Conservation (phyloP, 768 basidiomycete genomes). For the Albatrellus ellisii region DNA sequence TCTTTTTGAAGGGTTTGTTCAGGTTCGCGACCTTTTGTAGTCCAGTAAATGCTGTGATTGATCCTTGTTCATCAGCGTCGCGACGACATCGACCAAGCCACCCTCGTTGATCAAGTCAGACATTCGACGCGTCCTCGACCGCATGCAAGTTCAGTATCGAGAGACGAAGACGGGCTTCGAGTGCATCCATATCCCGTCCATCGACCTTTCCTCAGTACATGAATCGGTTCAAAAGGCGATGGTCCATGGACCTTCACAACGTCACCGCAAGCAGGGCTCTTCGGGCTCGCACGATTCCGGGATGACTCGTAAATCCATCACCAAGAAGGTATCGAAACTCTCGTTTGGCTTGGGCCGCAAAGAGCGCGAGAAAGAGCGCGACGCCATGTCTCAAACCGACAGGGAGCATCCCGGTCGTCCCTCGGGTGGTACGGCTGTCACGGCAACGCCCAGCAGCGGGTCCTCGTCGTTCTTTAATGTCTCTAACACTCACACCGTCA, state of each 20-base stretch:
- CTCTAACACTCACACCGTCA: constrained; percentile 33
- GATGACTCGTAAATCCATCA: constrained; percentile 38
- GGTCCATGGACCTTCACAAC: constrained; percentile 19
- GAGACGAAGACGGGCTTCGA: constrained; percentile 89
- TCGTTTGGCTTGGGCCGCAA: constrained; percentile 59
- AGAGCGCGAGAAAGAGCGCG: constrained; percentile 26
- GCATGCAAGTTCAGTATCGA: constrained; percentile 92
- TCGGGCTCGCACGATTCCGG: constrained; percentile 39
- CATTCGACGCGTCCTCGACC: constrained; percentile 75
- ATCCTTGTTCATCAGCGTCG: constrained; percentile 42
- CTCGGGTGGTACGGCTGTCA: constrained; percentile 34
- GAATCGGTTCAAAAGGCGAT: constrained; percentile 12
- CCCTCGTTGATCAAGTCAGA: constrained; percentile 72
- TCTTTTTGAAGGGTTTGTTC: constrained; percentile 93
- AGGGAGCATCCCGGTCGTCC: constrained; percentile 27
- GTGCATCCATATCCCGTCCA: constrained; percentile 90
- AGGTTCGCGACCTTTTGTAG: constrained; percentile 34
- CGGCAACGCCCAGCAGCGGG: constrained; percentile 58
- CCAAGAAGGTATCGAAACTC: constrained; percentile 66
- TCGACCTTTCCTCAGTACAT: constrained; percentile 73
- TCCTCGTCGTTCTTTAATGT: constrained; percentile 85
- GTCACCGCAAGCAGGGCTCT: constrained; percentile 32
- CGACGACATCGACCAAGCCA: constrained; percentile 88
- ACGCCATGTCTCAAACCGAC: constrained; percentile 23
- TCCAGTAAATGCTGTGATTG: constrained; percentile 1